phyloP scores from a whole-genome alignment of 345 rosid species.

The Erodium maritimum region DNA sequence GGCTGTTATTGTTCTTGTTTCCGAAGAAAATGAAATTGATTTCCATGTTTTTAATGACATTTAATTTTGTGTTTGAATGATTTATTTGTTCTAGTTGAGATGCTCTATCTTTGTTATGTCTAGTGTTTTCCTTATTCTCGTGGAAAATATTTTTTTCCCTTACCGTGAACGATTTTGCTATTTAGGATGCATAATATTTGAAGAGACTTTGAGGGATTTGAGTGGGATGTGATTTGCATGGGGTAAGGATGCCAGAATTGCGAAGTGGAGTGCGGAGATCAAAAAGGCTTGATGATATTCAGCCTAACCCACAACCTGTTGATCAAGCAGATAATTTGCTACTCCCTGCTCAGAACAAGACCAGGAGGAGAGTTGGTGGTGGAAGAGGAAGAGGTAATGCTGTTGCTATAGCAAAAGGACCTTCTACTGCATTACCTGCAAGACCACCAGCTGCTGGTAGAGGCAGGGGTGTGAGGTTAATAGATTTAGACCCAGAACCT shows the following conservation, averaged over 20 bases:
- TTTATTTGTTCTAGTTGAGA: background rate
- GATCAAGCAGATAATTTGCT: conserved; percentile 60
- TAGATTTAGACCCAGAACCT: conserved; percentile 79
- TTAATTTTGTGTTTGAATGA: background rate
- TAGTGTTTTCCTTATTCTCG: background rate
- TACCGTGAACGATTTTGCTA: conserved; percentile 3
- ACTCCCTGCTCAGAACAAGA: conserved; percentile 57
- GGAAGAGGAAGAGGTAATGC: conserved; percentile 78
- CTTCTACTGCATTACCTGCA: conserved; percentile 35
- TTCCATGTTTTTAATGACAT: background rate
- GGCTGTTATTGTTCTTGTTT: too few species aligned
- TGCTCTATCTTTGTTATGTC: background rate
- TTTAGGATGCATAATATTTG: conserved; percentile 29
- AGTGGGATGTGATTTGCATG: conserved; percentile 71
- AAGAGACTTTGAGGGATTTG: conserved; percentile 18
- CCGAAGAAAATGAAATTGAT: too few species aligned
- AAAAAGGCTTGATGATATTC: conserved; percentile 74
- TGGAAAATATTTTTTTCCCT: conserved; percentile 2
- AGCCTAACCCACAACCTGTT: conserved; percentile 57
- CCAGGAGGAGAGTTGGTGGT: conserved; percentile 81
- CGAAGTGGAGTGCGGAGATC: conserved; percentile 96
- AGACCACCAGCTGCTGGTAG: conserved; percentile 78
- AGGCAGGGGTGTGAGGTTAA: conserved; percentile 79
- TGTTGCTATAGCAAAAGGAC: conserved; percentile 62
- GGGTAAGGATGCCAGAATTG: conserved; percentile 96